Evolutionary conservation across 2,329 filamentous ascomycete genomes (phyloP).

Genomic region (Colletotrichum incanum): DNA sequence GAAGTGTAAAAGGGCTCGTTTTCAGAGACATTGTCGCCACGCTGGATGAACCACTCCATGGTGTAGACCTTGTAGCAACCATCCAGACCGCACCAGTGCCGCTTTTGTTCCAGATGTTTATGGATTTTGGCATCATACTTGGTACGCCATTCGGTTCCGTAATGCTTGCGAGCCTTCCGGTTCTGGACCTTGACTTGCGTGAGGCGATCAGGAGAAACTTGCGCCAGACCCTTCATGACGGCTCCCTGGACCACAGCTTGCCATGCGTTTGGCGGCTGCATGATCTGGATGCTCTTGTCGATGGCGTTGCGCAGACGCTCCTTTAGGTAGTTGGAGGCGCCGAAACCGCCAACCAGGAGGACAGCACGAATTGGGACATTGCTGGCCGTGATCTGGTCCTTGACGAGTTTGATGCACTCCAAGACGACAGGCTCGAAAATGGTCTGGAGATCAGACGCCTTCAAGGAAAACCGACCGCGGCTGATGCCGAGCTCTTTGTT

Average conservation of each 20-base stretch:
- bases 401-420: constrained; percentile 60
- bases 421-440: constrained; percentile 63
- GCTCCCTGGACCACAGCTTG: constrained; percentile 67
- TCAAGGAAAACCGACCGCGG: constrained; percentile 56
- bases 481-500: constrained; percentile 57
- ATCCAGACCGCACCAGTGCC: constrained; percentile 55
- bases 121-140: constrained; percentile 84
- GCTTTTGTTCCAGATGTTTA: constrained; percentile 54
- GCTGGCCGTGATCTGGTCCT: constrained; percentile 60
- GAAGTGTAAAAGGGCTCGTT: constrained; percentile 55
- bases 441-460: constrained; percentile 55
- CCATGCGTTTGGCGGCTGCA: constrained; percentile 67
- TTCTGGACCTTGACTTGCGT: constrained; percentile 58
- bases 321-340: constrained; percentile 62
- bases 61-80: constrained; percentile 56
- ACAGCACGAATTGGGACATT: constrained; percentile 61
- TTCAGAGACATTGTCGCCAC: constrained; percentile 58
- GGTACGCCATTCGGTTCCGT: constrained; percentile 86
- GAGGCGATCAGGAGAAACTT: constrained; percentile 52
- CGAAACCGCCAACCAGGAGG: constrained; percentile 66
- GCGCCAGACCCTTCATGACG: constrained; percentile 63
- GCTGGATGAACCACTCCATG: constrained; percentile 62
- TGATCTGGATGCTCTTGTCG: constrained; percentile 55
- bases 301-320: constrained; percentile 57
- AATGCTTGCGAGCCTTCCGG: constrained; percentile 81